Percentiles rank a stretch among this genome's conserved stretches.
Evolutionary conservation across 1,284 basidiomycete species (phyloP).

Genomic region (Cryptococcus sp.): DNA sequence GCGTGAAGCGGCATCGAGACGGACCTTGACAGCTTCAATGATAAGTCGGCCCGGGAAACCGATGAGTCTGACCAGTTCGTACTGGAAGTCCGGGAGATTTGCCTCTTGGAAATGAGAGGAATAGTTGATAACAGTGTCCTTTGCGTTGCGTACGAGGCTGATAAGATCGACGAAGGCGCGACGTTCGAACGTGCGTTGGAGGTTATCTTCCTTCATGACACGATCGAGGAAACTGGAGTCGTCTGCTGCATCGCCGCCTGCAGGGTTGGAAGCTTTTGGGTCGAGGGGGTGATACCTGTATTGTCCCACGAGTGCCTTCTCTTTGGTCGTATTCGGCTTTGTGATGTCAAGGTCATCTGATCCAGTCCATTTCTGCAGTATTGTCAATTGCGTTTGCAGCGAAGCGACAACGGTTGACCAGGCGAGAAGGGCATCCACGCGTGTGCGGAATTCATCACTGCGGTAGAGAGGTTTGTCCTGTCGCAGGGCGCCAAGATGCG

Average conservation of each 20-base stretch:
- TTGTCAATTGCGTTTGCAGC: slow-evolving; percentile 72
- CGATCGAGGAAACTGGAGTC: slow-evolving; percentile 88
- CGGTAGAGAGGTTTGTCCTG: slow-evolving; percentile 72
- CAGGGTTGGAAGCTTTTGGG: slow-evolving; percentile 37
- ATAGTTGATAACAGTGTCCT: slow-evolving; percentile 82
- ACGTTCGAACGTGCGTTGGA: slow-evolving; percentile 91
- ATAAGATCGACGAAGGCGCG: slow-evolving; percentile 87
- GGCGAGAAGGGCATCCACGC: slow-evolving; percentile 81
- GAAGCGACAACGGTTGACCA: slow-evolving; percentile 83
- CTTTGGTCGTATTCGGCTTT: slow-evolving; percentile 68
- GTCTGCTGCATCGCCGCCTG: slow-evolving; percentile 53
- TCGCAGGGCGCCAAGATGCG: slow-evolving; percentile 76
- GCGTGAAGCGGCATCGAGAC: slow-evolving; percentile 87
- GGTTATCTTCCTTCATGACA: slow-evolving; percentile 91
- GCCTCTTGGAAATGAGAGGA: slow-evolving; percentile 58
- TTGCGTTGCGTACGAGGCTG: slow-evolving; percentile 80
- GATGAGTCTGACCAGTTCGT: slow-evolving; percentile 88
- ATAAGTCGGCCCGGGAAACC: slow-evolving; percentile 94
- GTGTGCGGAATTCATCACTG: slow-evolving; percentile 68
- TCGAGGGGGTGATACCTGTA: slow-evolving; percentile 47
- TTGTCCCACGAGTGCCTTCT: slow-evolving; percentile 51
- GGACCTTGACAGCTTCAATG: slow-evolving; percentile 84
- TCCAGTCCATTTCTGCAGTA: slow-evolving; percentile 87
- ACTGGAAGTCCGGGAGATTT: slow-evolving; percentile 89
- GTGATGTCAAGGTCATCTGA: slow-evolving; percentile 86